A percentile compares a stretch with the other conserved stretches of the same genome.
Evolutionary conservation across 164 flowering plant genomes (phyloP).

Genomic region (Aristolochia californica): DNA sequence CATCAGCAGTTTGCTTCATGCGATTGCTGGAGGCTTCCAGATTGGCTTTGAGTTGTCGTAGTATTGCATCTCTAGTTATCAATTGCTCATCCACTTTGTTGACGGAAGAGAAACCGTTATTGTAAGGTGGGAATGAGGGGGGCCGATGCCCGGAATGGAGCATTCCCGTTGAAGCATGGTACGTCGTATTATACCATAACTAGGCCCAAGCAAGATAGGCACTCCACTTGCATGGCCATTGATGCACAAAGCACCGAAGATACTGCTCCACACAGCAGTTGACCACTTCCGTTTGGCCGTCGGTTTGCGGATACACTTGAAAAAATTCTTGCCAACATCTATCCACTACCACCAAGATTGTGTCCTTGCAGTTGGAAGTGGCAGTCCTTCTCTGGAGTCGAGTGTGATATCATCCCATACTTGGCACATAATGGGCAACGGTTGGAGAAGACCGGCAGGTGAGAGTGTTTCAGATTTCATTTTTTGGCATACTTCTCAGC

Average conservation of each 20-base stretch:
- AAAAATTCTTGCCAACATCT: constrained; percentile 4
- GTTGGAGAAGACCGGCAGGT: neutral
- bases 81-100: too few relatives aligned
- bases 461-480: neutral
- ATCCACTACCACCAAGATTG: neutral
- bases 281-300: constrained; percentile 4
- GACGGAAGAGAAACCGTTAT: too few relatives aligned
- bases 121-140: too few relatives aligned
- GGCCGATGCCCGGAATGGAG: too few relatives aligned
- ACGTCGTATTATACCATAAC: too few relatives aligned
- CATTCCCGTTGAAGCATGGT: too few relatives aligned
- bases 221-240: too few relatives aligned
- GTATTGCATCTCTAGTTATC: too few relatives aligned
- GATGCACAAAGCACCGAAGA: neutral
- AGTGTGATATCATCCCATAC: constrained; percentile 1
- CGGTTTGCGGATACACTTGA: constrained; percentile 1
- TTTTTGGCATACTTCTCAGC: neutral
- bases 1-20: too few relatives aligned
- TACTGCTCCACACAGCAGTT: neutral
- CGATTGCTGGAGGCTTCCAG: too few relatives aligned
- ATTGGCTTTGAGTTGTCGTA: too few relatives aligned
- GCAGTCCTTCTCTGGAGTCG: neutral
- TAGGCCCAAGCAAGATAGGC: too few relatives aligned
- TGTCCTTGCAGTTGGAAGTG: neutral
- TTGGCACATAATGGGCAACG: neutral